Conservation (phyloP, 2,329 filamentous ascomycete genomes). For the Diaporthe sp. region DNA sequence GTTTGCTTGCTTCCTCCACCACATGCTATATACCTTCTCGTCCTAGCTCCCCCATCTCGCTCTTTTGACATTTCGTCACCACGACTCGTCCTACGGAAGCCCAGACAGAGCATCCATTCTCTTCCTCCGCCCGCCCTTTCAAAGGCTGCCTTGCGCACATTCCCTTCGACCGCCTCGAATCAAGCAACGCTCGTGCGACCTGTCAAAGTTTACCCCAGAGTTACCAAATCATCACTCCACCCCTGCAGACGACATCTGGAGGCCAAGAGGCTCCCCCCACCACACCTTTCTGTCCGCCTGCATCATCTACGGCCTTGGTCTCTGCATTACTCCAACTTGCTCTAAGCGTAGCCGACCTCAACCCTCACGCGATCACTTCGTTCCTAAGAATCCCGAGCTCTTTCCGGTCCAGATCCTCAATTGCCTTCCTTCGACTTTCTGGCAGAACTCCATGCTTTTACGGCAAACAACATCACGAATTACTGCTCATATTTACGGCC, state of each 20-base stretch:
- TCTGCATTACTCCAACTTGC: conserved; percentile 21
- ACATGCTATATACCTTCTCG: conserved; percentile 29
- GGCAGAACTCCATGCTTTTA: conserved; percentile 34
- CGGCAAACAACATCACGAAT: conserved; percentile 11
- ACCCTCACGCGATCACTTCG: conserved; percentile 39
- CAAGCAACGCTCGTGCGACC: conserved; percentile 34
- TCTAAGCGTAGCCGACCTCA: not conserved
- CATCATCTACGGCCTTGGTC: conserved; percentile 20
- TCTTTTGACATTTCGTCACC: conserved; percentile 28
- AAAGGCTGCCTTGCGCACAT: conserved; percentile 13
- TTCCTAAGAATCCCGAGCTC: conserved; percentile 31
- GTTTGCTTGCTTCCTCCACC: conserved; percentile 10
- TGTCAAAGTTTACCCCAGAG: conserved; percentile 34
- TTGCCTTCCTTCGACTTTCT: conserved; percentile 21
- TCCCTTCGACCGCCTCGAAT: conserved; percentile 17
- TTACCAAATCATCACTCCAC: conserved; percentile 34
- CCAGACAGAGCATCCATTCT: conserved; percentile 8
- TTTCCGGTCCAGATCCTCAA: conserved; percentile 29
- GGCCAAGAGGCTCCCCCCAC: conserved; percentile 32
- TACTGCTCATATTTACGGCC: conserved; percentile 30
- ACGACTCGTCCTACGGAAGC: conserved; percentile 8
- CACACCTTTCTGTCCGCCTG: conserved; percentile 17
- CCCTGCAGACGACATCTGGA: conserved; percentile 27
- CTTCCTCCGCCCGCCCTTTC: not conserved
- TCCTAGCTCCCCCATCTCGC: conserved; percentile 8